Conservation (phyloP, 202 grass and related monocot genomes). For the Schoenoplectus tabernaemontani region DNA sequence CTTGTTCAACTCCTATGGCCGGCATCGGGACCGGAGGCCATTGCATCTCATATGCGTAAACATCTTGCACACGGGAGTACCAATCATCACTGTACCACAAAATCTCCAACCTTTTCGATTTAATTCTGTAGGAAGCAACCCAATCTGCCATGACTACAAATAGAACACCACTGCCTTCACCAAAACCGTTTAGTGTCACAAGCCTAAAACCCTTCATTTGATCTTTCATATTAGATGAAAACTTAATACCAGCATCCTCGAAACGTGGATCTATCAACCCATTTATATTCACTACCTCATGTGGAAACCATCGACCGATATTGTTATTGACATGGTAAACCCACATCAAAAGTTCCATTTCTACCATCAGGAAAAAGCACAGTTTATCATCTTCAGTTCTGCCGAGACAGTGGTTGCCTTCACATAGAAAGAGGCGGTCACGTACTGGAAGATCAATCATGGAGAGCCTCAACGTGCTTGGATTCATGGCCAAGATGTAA, state of each 20-base stretch:
- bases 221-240: slow-evolving; percentile 39
- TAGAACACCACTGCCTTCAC: slow-evolving; percentile 30
- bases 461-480: slow-evolving; percentile 18
- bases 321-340: slow-evolving; percentile 24
- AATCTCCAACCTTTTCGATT: slow-evolving; percentile 21
- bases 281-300: slow-evolving; percentile 18
- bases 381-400: slow-evolving; percentile 33
- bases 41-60: slow-evolving; percentile 42
- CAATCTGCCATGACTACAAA: slow-evolving; percentile 46
- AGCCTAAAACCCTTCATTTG: slow-evolving; percentile 39
- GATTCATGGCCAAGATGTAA: slow-evolving; percentile 38
- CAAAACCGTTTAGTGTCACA: slow-evolving; percentile 39
- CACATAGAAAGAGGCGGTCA: not conserved
- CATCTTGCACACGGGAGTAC: slow-evolving; percentile 12
- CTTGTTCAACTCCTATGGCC: not conserved
- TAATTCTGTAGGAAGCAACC: slow-evolving; percentile 29
- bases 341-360: slow-evolving; percentile 31
- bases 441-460: slow-evolving; percentile 27
- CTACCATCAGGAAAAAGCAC: slow-evolving; percentile 41
- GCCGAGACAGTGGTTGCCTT: slow-evolving; percentile 46
- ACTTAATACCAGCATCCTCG: slow-evolving; percentile 25
- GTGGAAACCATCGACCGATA: slow-evolving; percentile 16
- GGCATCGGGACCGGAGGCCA: slow-evolving; percentile 40
- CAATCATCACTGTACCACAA: slow-evolving; percentile 35
- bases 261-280: slow-evolving; percentile 7